A percentile compares a stretch with the other conserved stretches of the same genome.
Evolutionary conservation across 176 grass and related monocot species (phyloP).

Genomic region (Oryza rufipogon): DNA sequence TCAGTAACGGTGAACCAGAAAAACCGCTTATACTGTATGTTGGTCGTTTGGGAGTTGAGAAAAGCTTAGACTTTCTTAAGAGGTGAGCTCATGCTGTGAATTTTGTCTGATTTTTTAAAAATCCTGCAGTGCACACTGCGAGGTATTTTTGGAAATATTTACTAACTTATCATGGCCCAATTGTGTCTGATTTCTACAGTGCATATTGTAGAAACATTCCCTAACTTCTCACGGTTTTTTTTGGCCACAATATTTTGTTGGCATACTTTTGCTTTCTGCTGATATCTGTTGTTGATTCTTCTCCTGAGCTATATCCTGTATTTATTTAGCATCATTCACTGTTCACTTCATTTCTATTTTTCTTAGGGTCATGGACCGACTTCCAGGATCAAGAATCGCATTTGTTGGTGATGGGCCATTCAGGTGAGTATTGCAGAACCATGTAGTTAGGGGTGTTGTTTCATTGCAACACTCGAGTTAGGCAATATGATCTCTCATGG

Average conservation of each 20-base stretch:
- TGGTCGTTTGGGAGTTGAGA: slow-evolving; percentile 91
- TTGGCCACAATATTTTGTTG: neutral
- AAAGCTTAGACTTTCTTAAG: slow-evolving; percentile 96
- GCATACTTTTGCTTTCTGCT: neutral
- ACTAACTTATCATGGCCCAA: neutral
- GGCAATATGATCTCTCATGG: neutral
- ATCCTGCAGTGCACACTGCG: neutral
- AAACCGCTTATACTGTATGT: slow-evolving; percentile 92
- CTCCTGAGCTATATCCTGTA: neutral
- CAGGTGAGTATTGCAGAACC: slow-evolving; percentile 38
- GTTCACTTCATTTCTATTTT: slow-evolving; percentile 17
- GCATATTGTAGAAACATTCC: too few relatives aligned
- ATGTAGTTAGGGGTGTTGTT: neutral
- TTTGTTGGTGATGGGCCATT: slow-evolving; percentile 68
- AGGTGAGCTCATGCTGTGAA: slow-evolving; percentile 47
- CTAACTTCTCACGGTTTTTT: neutral
- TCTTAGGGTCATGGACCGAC: slow-evolving; percentile 64
- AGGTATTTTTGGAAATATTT: neutral
- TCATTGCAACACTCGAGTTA: neutral
- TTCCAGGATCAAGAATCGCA: slow-evolving; percentile 66
- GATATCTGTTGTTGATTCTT: neutral
- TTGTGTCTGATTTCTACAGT: too few relatives aligned
- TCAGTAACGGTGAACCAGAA: slow-evolving; percentile 79
- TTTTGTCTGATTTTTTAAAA: neutral
- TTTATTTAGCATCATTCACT: neutral